Evolutionary conservation across 2,329 filamentous ascomycete genomes (phyloP).

Genomic region (Ambrosiella xylebori): DNA sequence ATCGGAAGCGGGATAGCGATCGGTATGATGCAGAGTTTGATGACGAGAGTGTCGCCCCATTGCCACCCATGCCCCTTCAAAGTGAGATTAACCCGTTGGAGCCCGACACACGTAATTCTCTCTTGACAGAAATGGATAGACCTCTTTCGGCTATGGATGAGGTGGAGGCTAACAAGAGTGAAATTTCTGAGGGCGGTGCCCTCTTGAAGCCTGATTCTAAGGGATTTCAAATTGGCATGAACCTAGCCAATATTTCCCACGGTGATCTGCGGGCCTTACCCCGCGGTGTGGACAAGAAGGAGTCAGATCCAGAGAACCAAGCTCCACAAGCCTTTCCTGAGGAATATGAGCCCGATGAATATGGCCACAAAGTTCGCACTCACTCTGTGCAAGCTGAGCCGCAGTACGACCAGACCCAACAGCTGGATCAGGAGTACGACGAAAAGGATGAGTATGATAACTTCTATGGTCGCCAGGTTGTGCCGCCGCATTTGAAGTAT

Average conservation of each 20-base stretch:
- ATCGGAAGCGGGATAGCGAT: slow-evolving; percentile 28
- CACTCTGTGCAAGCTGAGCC: slow-evolving; percentile 17
- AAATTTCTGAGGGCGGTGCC: slow-evolving; percentile 42
- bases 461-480: slow-evolving; percentile 43
- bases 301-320: neutral
- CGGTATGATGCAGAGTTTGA: slow-evolving; percentile 34
- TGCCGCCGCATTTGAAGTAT: slow-evolving; percentile 46
- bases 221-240: slow-evolving; percentile 34
- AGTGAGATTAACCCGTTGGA: slow-evolving; percentile 79
- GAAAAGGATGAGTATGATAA: slow-evolving; percentile 17
- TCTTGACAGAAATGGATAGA: slow-evolving; percentile 62
- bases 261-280: slow-evolving; percentile 40
- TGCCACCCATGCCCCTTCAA: slow-evolving; percentile 70
- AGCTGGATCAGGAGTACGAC: slow-evolving; percentile 9
- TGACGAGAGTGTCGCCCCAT: slow-evolving; percentile 36
- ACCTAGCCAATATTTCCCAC: slow-evolving; percentile 47
- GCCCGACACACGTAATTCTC: slow-evolving; percentile 63
- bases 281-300: slow-evolving; percentile 21
- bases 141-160: slow-evolving; percentile 51
- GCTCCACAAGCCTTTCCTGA: slow-evolving; percentile 20
- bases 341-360: slow-evolving; percentile 32
- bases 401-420: slow-evolving; percentile 25
- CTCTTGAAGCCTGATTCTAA: slow-evolving; percentile 1
- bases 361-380: slow-evolving; percentile 25
- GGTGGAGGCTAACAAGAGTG: slow-evolving; percentile 33